Conservation (phyloP, 2,329 filamentous ascomycete genomes). For the Phialemoniopsis sp. region DNA sequence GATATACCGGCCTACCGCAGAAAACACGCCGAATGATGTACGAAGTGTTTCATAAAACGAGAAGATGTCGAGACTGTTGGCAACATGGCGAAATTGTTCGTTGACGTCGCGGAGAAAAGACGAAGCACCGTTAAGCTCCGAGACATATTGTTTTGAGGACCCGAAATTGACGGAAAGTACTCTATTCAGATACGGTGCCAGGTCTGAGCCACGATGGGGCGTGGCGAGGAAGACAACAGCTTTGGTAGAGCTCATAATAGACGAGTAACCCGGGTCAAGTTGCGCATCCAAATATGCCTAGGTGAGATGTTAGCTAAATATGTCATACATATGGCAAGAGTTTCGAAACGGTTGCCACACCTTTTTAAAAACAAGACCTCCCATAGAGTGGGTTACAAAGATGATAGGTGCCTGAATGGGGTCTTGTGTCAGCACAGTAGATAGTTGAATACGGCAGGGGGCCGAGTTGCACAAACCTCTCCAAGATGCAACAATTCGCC, state of each 20-base stretch:
- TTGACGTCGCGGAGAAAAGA: slow-evolving; percentile 15
- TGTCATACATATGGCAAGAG: too few species aligned
- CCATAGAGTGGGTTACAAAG: slow-evolving; percentile 17
- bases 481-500: neutral
- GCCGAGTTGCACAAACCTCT: too few species aligned
- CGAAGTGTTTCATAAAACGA: slow-evolving; percentile 28
- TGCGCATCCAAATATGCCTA: too few species aligned
- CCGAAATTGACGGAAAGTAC: slow-evolving; percentile 7
- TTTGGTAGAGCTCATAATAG: slow-evolving; percentile 4
- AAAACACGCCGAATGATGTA: slow-evolving; percentile 11
- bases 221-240: slow-evolving; percentile 18
- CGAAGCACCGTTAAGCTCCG: slow-evolving; percentile 12
- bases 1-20: neutral
- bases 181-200: slow-evolving; percentile 15
- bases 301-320: too few species aligned
- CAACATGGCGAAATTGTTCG: slow-evolving; percentile 24
- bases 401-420: slow-evolving; percentile 13
- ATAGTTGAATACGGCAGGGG: too few species aligned
- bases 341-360: neutral
- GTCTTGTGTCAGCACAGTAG: too few species aligned
- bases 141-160: slow-evolving; percentile 16
- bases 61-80: slow-evolving; percentile 19
- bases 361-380: slow-evolving; percentile 17
- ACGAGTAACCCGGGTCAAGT: too few species aligned
- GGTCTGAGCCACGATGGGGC: slow-evolving; percentile 17